Percentiles rank a stretch among this genome's conserved stretches.
Evolutionary conservation across 108 stramenopile species (phyloP).

Genomic region (Aurantiochytrium sp.): DNA sequence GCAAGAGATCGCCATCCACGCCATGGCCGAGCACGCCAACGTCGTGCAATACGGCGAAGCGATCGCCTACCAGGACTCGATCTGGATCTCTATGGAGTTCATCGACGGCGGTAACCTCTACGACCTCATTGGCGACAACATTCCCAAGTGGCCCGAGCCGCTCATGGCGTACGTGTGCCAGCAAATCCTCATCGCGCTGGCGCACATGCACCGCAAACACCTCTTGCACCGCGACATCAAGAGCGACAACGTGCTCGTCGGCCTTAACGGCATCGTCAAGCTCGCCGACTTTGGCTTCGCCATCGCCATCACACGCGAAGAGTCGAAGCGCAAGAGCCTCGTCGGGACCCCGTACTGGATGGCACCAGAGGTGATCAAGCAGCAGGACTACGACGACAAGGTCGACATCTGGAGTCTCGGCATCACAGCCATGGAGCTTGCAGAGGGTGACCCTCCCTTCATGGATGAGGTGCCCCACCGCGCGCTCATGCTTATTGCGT

Average conservation of each 20-base stretch:
- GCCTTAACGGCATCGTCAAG: background rate
- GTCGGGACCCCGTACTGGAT: slow-evolving; percentile 71
- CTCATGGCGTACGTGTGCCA: slow-evolving; percentile 62
- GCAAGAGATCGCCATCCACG: slow-evolving; percentile 68
- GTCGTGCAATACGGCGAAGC: slow-evolving; percentile 49
- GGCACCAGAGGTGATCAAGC: slow-evolving; percentile 66
- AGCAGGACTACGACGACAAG: slow-evolving; percentile 59
- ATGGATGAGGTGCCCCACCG: slow-evolving; percentile 62
- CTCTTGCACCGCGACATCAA: slow-evolving; percentile 63
- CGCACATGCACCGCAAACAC: slow-evolving; percentile 46
- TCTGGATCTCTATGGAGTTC: slow-evolving; percentile 50
- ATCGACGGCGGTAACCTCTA: slow-evolving; percentile 35
- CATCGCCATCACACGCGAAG: slow-evolving; percentile 51
- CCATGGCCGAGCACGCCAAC: slow-evolving; percentile 55
- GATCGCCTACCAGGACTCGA: background rate
- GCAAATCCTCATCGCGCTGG: slow-evolving; percentile 51
- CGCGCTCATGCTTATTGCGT: slow-evolving; percentile 60
- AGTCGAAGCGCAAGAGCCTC: slow-evolving; percentile 50
- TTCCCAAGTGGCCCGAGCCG: slow-evolving; percentile 55
- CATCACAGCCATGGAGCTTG: slow-evolving; percentile 65
- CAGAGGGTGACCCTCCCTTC: slow-evolving; percentile 65
- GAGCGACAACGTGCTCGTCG: slow-evolving; percentile 35
- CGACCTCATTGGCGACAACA: slow-evolving; percentile 47
- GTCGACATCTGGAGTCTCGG: slow-evolving; percentile 67
- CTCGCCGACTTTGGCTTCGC: slow-evolving; percentile 35